Evolutionary conservation across 805 yeast genomes (phyloP).

Genomic region (Ogataea philodendri): DNA sequence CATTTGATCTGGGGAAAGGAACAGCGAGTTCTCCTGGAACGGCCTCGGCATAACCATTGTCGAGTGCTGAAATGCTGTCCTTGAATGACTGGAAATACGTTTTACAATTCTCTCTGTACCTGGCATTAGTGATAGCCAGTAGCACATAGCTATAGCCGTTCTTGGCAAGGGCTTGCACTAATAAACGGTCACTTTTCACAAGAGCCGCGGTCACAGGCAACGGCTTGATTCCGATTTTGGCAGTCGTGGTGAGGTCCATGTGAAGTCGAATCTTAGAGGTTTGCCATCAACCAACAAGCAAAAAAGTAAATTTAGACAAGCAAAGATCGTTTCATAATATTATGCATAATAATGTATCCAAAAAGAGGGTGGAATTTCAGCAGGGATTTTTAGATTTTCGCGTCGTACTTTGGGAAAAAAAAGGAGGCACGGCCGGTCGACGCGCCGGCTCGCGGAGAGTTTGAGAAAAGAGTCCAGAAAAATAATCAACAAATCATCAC

Average conservation of each 20-base stretch:
- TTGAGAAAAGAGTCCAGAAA: slow-evolving; percentile 3
- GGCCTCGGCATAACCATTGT: slow-evolving; percentile 7
- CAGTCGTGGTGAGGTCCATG: slow-evolving; percentile 10
- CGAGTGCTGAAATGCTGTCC: slow-evolving; percentile 12
- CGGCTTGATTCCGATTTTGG: slow-evolving; percentile 47
- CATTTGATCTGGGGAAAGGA: slow-evolving; percentile 41
- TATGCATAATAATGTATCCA: slow-evolving; percentile 1
- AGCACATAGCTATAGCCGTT: slow-evolving; percentile 53
- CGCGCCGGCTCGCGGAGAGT: slow-evolving; percentile 1
- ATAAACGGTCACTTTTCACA: slow-evolving; percentile 30
- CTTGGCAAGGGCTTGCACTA: slow-evolving; percentile 27
- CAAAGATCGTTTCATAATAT: slow-evolving; percentile 8
- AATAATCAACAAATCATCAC: slow-evolving; percentile 9
- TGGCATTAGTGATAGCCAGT: slow-evolving; percentile 52
- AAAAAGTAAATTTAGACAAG: slow-evolving; percentile 4
- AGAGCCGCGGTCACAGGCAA: slow-evolving; percentile 32
- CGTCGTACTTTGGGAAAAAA: slow-evolving; percentile 2
- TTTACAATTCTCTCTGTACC: slow-evolving; percentile 45
- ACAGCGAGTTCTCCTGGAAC: slow-evolving; percentile 32
- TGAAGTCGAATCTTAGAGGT: background rate
- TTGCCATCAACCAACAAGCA: slow-evolving; percentile 1
- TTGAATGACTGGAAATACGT: slow-evolving; percentile 37
- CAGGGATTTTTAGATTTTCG: slow-evolving; percentile 9
- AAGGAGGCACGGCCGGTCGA: slow-evolving; percentile 12
- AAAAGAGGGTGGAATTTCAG: slow-evolving; percentile 7